Evolutionary conservation across 2,329 filamentous ascomycete genomes (phyloP), one percentile per base, ranked within the genome.

Genomic region (Colletotrichum liriopes): DNA sequence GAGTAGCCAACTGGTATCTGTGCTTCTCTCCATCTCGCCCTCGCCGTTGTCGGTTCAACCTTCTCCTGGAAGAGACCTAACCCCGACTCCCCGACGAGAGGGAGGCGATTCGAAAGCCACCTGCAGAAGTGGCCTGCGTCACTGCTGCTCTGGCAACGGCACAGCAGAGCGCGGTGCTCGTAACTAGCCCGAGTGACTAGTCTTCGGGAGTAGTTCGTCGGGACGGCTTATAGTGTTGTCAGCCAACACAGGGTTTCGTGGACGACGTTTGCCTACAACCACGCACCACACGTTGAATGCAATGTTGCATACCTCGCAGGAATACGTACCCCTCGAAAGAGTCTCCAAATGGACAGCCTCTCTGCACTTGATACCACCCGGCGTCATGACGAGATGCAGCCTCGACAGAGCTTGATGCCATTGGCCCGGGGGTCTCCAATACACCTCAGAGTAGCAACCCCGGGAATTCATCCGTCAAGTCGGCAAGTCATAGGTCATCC

Each of bases 131-230:
- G 54, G 59, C 35, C 51, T 69, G 69, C 69, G 59, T 64, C 69
- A 72, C 65, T 68, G 52, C 69, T 59, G 52, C 69, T 59, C 59
- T 59, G 52, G 58, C 69, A 72, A 72, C 69, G 23, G n/a, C 52
- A 55, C 54, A 20, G 51, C 64, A 67, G 26, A 41, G 56, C 26
- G 49, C 26, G 23, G 51, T 71, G 41, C 64, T 58, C 43, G 54
- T 20, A 29, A 6, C 62, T 29, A 56, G 62, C 16, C 26, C 26
- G 23, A 26, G 23, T 26, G 23, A 18, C 37, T 47, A 20, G 41
- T 23, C 37, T 5, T 32, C 49, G 39, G 41, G 6, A 45, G 37
- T 32, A 52, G 35, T 52, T 54, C n/a, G 32, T 37, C 26, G 39
- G 51, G 18, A n/a, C 39, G 20, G 5, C 14, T 45, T 65, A 23